Percentiles rank a stretch among this genome's conserved stretches.
These are phyloP conservation scores for Trichoderma aggressivum DNA, from an alignment of 2,329 filamentous ascomycete species.

Conservation along the genomic window DNA sequence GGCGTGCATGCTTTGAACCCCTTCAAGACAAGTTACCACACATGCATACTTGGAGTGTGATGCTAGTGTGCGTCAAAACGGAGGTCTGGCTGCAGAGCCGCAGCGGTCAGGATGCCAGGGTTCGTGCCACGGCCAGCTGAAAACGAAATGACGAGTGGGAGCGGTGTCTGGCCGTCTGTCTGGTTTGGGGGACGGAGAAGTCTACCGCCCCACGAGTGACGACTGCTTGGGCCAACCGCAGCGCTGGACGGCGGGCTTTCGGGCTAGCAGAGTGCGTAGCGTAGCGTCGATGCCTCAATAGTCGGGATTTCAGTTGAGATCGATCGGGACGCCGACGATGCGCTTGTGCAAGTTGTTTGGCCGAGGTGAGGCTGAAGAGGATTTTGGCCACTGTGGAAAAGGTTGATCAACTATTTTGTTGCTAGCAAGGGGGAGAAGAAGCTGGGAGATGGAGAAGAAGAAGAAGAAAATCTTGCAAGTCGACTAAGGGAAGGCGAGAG, in stretches of 20 bases:
- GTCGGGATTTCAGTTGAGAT: slow-evolving; percentile 2
- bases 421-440: neutral
- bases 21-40: neutral
- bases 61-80: neutral
- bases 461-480: neutral
- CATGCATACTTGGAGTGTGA: neutral
- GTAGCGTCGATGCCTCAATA: slow-evolving; percentile 9
- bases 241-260: neutral
- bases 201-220: slow-evolving; percentile 2
- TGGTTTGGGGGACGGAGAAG: neutral
- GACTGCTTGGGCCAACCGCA: neutral
- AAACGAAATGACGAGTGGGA: slow-evolving; percentile 5
- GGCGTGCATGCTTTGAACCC: neutral
- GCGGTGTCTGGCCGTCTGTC: neutral
- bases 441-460: neutral
- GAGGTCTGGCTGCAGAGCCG: neutral
- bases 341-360: slow-evolving; percentile 12
- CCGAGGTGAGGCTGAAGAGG: slow-evolving; percentile 7
- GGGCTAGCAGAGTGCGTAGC: neutral
- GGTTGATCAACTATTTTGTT: neutral
- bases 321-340: slow-evolving; percentile 7
- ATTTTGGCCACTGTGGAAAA: neutral
- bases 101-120: slow-evolving; percentile 9
- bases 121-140: slow-evolving; percentile 13
- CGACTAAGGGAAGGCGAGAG: neutral